Conservation (phyloP, 73 alveolate species). For the Blepharisma stoltei region DNA sequence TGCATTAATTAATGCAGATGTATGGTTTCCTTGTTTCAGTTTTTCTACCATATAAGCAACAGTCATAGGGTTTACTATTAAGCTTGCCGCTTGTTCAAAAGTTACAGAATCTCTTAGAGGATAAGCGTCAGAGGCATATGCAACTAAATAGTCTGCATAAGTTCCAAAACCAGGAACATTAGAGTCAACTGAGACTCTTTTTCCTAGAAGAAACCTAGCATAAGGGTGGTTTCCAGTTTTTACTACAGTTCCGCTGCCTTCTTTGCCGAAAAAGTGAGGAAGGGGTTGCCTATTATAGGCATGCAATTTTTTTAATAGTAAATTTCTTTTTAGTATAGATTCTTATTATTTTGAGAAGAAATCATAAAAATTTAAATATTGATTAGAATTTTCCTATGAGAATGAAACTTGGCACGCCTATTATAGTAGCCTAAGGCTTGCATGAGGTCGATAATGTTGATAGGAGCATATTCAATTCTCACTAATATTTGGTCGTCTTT, state of each 20-base stretch:
- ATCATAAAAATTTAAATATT: too few relatives aligned
- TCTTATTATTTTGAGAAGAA: too few relatives aligned
- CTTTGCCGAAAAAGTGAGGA: too few relatives aligned
- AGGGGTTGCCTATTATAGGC: too few relatives aligned
- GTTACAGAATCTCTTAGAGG: constrained; percentile 44
- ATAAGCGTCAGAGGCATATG: constrained; percentile 57
- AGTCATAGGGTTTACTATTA: constrained; percentile 72
- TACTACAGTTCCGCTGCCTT: too few relatives aligned
- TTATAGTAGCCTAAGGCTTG: constrained; percentile 46
- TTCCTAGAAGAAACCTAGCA: constrained; percentile 60
- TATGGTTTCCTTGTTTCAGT: constrained; percentile 33
- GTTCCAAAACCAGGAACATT: constrained; percentile 48
- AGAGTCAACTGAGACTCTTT: constrained; percentile 58
- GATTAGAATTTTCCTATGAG: too few relatives aligned
- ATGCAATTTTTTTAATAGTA: too few relatives aligned
- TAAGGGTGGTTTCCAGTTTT: constrained; percentile 65
- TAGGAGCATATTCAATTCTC: too few relatives aligned
- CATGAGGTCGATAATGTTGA: constrained; percentile 61
- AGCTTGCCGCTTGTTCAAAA: constrained; percentile 60
- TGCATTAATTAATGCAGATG: constrained; percentile 61
- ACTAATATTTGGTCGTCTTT: too few relatives aligned
- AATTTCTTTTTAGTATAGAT: too few relatives aligned
- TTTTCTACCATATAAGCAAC: constrained; percentile 61
- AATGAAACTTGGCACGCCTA: too few relatives aligned
- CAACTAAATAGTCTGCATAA: constrained; percentile 64